Base-by-base conservation (phyloP, 179 eudicot genomes). In the Vitellaria paradoxa region DNA sequence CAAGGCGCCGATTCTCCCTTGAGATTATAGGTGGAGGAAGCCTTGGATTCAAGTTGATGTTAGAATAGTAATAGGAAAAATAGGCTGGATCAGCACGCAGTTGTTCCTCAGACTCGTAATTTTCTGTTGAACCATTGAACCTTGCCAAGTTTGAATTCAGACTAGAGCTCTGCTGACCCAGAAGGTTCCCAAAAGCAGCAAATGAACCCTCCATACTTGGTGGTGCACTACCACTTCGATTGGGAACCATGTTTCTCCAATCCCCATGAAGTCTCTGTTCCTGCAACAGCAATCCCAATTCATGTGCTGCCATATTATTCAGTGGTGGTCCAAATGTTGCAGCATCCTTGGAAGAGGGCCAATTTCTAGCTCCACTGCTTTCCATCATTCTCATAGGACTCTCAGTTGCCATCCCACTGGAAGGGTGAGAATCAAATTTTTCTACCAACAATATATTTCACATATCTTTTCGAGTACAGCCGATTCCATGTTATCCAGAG, bases 21-120 rank as follows among this genome's bases (percentile, higher is more conserved):
- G 92, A 87, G 69, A 84, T 76, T 20, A 89, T 68, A 70, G 93
- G 93, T 67, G 92, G 93, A 76, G 92, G 92, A 78, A 89, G 92
- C 86, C 92, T 87, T 15, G 91, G 92, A 47, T 91, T 91, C 73
- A 86, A 80, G 74, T 90, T 89, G 70, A 89, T 87, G 79, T 89
- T 82, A 68, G 84, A 75, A 72, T 76, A 66, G 78, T 84, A 81
- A 70, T 90, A 90, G 13, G 87, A 78, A 73, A 88, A 79, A 78
- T 90, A 90, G 3, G 89, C 81, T 45, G 92, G 94, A 78, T 90
- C 82, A 45, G 84, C 80, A 52, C 88, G 81, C 81, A 90, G 85
- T 49, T 78, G 85, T 67, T 94, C 96, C 82, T 75, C 85, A 49
- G 82, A 69, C 66, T 83, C 84, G 30, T 65, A 79, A 71, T 82